phyloP scores from a whole-genome alignment of 257 asterid genomes.

The Echites panduratus region DNA sequence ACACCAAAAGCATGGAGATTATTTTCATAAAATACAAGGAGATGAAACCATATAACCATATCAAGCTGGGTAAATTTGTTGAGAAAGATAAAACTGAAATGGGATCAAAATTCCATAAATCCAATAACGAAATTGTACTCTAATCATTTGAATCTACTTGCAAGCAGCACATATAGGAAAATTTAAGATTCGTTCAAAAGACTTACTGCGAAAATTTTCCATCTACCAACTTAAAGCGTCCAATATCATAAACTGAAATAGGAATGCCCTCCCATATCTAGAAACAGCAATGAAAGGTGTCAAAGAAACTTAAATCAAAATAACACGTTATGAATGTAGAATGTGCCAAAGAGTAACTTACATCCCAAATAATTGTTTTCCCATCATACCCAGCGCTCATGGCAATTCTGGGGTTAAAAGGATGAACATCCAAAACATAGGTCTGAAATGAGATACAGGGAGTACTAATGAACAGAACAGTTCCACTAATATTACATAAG shows the following conservation, averaged over 20 bases:
- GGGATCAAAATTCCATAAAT: background rate
- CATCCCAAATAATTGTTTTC: conserved; percentile 96
- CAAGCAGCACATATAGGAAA: background rate
- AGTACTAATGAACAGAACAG: conserved; percentile 7
- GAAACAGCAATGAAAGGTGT: conserved; percentile 16
- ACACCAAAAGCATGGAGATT: background rate
- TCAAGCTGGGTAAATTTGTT: background rate
- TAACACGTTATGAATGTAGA: background rate
- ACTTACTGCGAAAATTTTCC: conserved; percentile 98
- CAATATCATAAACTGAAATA: conserved; percentile 67
- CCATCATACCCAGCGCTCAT: conserved; percentile 99
- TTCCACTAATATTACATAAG: too few relatives aligned
- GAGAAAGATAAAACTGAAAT: background rate
- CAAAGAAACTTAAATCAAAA: conserved; percentile 2
- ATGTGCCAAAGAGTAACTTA: conserved; percentile 43
- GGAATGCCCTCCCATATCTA: conserved; percentile 99
- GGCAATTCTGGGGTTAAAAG: conserved; percentile 95
- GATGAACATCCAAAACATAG: conserved; percentile 97
- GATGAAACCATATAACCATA: background rate
- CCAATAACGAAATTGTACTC: background rate
- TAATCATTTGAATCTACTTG: background rate
- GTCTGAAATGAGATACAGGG: conserved; percentile 44
- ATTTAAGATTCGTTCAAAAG: conserved; percentile 1
- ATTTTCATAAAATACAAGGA: background rate
- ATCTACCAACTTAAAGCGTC: conserved; percentile 90